Percentiles rank a stretch among this genome's conserved stretches.
phyloP scores from a whole-genome alignment of 1,139 yeast genomes.

The Neolecta irregularis region DNA sequence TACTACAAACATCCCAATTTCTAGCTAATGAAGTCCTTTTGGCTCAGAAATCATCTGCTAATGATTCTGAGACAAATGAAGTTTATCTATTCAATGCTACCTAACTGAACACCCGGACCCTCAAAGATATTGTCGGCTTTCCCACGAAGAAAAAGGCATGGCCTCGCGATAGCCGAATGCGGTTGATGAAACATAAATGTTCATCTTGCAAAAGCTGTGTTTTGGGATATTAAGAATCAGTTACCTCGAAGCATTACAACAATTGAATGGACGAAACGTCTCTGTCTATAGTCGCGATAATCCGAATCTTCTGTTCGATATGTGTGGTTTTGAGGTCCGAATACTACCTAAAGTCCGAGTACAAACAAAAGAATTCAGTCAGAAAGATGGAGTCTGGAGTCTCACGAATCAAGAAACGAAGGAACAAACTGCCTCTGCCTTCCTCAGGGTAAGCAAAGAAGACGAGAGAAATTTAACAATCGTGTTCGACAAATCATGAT shows the following conservation, averaged over 20 bases:
- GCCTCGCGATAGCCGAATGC: constrained; percentile 90
- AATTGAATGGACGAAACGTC: constrained; percentile 63
- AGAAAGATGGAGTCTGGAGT: constrained; percentile 85
- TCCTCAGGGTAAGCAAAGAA: constrained; percentile 62
- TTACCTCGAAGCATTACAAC: constrained; percentile 61
- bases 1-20: too few species aligned
- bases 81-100: constrained; percentile 62
- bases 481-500: constrained; percentile 78
- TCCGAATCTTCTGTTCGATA: constrained; percentile 70
- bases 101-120: constrained; percentile 83
- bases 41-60: too few species aligned
- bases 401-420: constrained; percentile 53
- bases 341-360: constrained; percentile 59
- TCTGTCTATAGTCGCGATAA: constrained; percentile 85
- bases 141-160: constrained; percentile 71
- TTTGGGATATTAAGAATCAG: constrained; percentile 76
- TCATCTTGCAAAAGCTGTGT: constrained; percentile 76
- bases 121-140: constrained; percentile 71
- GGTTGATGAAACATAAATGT: constrained; percentile 79
- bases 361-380: constrained; percentile 26
- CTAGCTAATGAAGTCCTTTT: too few species aligned
- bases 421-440: constrained; percentile 84
- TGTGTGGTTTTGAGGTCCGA: constrained; percentile 92
- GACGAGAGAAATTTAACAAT: constrained; percentile 71
- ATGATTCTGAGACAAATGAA: too few species aligned